Evolutionary conservation across 148 eudicot species (phyloP).

Genomic region (Hydrangea macrophylla): DNA sequence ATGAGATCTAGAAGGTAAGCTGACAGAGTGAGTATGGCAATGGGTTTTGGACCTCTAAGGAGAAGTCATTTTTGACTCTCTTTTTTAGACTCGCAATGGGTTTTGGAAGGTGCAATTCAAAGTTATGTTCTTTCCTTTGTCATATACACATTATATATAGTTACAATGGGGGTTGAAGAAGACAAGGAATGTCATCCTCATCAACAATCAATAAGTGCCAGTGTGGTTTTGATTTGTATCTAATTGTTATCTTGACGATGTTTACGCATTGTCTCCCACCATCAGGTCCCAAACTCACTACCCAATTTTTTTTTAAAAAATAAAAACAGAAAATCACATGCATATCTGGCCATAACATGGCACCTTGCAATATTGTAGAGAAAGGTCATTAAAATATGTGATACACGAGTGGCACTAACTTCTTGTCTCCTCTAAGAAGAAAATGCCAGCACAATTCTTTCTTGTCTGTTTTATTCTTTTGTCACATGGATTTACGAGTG

Average conservation of each 20-base stretch:
- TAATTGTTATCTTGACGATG: neutral
- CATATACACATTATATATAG: neutral
- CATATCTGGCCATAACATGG: too few relatives aligned
- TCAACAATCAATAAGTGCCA: too few relatives aligned
- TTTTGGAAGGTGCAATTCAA: neutral
- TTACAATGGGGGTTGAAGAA: neutral
- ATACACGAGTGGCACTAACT: neutral
- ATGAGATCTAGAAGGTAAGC: conserved; percentile 23
- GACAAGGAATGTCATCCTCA: neutral
- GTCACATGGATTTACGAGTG: neutral
- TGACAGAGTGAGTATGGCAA: conserved; percentile 22
- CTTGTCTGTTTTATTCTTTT: too few relatives aligned
- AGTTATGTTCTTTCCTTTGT: neutral
- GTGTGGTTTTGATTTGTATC: neutral
- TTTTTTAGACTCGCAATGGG: too few relatives aligned
- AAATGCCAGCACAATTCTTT: neutral
- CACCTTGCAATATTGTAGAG: too few relatives aligned
- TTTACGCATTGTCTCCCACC: neutral
- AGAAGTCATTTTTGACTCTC: conserved; percentile 1
- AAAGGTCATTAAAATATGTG: neutral
- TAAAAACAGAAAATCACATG: neutral
- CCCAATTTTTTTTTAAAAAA: neutral
- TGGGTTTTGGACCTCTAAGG: conserved; percentile 1
- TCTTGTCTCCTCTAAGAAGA: neutral
- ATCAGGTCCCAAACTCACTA: neutral